These are phyloP conservation scores for Solanum hybrid DNA, from an alignment of 305 asterid genomes.

Conservation along the genomic window DNA sequence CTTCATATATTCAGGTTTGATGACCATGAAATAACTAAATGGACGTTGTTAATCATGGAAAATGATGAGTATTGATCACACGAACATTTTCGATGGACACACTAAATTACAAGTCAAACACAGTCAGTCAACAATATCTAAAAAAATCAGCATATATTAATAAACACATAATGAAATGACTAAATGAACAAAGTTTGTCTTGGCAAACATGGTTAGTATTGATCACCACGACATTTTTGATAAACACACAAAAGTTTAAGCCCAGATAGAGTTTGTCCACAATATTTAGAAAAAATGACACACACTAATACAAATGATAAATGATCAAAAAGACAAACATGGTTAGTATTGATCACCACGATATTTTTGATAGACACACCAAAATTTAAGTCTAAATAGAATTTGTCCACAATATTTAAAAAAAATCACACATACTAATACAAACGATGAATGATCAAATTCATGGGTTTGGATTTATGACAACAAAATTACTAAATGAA, in stretches of 20 bases:
- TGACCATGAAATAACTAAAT: not conserved
- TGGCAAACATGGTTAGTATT: not conserved
- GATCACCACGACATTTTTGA: not conserved
- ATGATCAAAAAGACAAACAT: too few relatives aligned
- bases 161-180: not conserved
- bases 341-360: not conserved
- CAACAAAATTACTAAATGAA: not conserved
- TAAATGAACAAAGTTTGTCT: not conserved
- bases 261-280: not conserved
- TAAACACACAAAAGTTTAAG: not conserved
- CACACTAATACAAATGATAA: not conserved
- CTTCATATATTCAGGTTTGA: not conserved
- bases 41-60: not conserved
- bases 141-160: not conserved
- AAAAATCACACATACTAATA: not conserved
- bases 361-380: not conserved
- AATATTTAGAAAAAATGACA: not conserved
- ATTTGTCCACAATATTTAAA: not conserved
- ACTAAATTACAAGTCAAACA: not conserved
- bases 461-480: not conserved
- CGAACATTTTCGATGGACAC: not conserved
- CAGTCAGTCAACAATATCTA: not conserved
- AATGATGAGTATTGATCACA: too few relatives aligned
- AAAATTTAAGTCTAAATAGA: too few relatives aligned
- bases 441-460: not conserved